These are phyloP conservation scores for Phytophthora aleatoria DNA, from an alignment of 352 stramenopile species.

Conservation along the genomic window DNA sequence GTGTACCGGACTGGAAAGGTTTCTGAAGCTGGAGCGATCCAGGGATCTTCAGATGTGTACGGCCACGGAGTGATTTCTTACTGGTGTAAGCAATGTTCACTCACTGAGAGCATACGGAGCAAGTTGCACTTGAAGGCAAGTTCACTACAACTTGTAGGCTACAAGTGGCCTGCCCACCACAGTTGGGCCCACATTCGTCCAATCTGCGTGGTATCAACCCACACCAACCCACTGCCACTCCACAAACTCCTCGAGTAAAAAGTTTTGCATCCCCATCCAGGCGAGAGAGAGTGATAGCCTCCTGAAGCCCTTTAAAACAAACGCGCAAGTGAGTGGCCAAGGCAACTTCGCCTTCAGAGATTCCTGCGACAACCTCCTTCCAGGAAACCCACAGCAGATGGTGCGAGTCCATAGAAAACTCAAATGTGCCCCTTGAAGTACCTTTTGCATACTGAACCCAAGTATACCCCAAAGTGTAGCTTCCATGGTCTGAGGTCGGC, in stretches of 20 bases:
- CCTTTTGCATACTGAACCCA: constrained; percentile 25
- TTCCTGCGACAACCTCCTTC: constrained; percentile 26
- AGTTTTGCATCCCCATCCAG: constrained; percentile 1
- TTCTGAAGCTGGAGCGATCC: no score
- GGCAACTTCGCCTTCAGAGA: constrained; percentile 3
- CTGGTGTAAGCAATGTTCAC: not conserved
- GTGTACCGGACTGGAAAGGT: not conserved
- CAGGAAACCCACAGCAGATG: constrained; percentile 21
- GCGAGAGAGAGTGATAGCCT: constrained; percentile 9
- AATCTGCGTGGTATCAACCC: not conserved
- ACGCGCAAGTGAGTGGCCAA: not conserved
- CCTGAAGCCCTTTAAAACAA: constrained; percentile 2
- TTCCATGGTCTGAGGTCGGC: no score
- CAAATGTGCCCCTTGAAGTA: constrained; percentile 27
- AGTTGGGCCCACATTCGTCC: not conserved
- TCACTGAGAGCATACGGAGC: constrained; percentile 5
- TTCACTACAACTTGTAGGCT: not conserved
- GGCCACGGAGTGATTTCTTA: not conserved
- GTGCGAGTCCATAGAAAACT: constrained; percentile 5
- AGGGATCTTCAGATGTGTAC: not conserved
- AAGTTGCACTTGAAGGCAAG: constrained; percentile 24
- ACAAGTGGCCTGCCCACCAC: constrained; percentile 3
- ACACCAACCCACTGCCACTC: constrained; percentile 3
- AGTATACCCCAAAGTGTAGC: not conserved
- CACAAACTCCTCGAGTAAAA: not conserved